Evolutionary conservation across 176 grass and related monocot species (phyloP), one percentile per base, ranked within the genome.

Genomic region (Chrysopogon serrulatus): DNA sequence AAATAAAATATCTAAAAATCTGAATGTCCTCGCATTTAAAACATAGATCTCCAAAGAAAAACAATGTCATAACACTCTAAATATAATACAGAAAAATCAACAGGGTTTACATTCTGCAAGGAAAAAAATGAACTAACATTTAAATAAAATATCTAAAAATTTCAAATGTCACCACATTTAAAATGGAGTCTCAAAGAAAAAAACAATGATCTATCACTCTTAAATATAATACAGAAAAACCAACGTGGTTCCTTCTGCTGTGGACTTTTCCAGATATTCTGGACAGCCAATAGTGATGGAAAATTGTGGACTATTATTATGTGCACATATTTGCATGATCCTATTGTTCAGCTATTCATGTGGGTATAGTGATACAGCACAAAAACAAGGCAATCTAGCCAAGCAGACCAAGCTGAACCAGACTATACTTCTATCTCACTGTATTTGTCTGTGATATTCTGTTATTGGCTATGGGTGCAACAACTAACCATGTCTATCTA

Each of bases 61-160:
- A 48, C 15, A 47, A 48, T 18, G 45, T 17, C 16, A 0, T 48
- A 48, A 18, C 45, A 48, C 45, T 48, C 15, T 6, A 6, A 18
- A 48, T 48, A 48, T 18, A 48, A 48, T 48, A 48, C 16, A 48
- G 45, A 48, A 48, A 48, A 17, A 47, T 47, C 44, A 37, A n/a
- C n/a, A 63, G 70, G 76, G 73, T 71, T 76, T 74, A 56, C 74
- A 88, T 68, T 87, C 95, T 98, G 92, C 88, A 93, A 24, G 43
- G 75, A 74, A 85, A 85, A 59, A 16, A 39, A 7, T 64, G 43
- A 23, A 21, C 80, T 83, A 88, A 80, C 16, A 72, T 80, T 78
- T 77, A 40, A 76, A 78, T 13, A 35, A 21, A 70, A 75, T 65
- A 59, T 77, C 49, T 54, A 79, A n/a, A n/a, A n/a, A n/a, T n/a